Evolutionary conservation across 2,329 filamentous ascomycete genomes (phyloP).

Genomic region (Coniella vitis): DNA sequence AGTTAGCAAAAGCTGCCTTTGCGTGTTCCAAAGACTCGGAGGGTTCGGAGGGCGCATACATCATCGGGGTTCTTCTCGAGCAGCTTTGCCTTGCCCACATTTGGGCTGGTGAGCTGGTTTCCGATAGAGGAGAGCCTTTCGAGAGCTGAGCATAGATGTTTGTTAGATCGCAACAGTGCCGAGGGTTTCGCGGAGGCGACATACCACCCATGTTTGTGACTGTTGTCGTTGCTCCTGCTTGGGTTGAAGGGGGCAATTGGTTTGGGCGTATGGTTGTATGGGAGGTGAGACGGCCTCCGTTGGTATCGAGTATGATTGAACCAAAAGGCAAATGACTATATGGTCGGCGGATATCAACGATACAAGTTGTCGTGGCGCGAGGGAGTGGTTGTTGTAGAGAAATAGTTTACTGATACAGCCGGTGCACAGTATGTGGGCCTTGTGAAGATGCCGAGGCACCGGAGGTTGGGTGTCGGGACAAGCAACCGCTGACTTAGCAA

Average conservation of each 20-base stretch:
- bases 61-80: constrained; percentile 62
- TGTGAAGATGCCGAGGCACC: constrained; percentile 1
- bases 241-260: not conserved
- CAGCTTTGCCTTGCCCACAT: constrained; percentile 46
- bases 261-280: not conserved
- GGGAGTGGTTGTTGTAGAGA: no score
- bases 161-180: not conserved
- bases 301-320: no score
- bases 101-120: constrained; percentile 47
- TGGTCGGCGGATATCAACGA: not conserved
- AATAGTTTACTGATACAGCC: not conserved
- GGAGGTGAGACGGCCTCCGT: no score
- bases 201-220: constrained; percentile 20
- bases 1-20: not conserved
- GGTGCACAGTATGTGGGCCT: not conserved
- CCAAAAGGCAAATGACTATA: not conserved
- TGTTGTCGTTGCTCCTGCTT: not conserved
- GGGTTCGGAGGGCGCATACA: constrained; percentile 33
- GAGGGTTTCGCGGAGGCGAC: not conserved
- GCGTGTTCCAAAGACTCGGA: not conserved
- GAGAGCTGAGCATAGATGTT: constrained; percentile 35
- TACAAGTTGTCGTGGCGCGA: no score
- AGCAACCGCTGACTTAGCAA: no score
- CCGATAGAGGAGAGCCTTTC: constrained; percentile 55
- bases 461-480: not conserved